Base-by-base conservation (phyloP, 805 yeast genomes). In the Candida oleophila region DNA sequence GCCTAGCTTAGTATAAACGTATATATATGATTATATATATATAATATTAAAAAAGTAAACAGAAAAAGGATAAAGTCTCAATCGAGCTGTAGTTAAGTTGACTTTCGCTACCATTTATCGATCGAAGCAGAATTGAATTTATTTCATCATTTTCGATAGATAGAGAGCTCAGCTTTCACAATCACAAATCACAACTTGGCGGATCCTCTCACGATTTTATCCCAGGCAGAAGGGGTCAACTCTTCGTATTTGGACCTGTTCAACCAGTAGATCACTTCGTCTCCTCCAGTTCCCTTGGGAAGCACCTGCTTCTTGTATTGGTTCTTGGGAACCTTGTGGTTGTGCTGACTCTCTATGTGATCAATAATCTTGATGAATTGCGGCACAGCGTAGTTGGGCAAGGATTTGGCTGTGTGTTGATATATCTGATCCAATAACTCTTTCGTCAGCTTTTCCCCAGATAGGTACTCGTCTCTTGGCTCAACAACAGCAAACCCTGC, bases 381-480 rank as follows among this genome's bases (percentile, higher is more conserved):
- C 0, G 98, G 98, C 32, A 89, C 73, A 0, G 97, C 96, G 67
- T 87, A 91, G 55, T 78, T 82, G 20, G 97, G 97, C 49, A 91
- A 73, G 30, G 78, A 71, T 22, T 62, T 52, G 8, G 46, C 46
- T 8, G 62, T 61, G 54, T 67, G 69, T 3, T 45, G 43, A 46
- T 59, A 60, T 21, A 73, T 56, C 47, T 57, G 61, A 22, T 46
- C 51, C 46, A 69, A 61, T 7, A 65, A 53, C 37, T 63, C 63
- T 4, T 66, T 55, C 42, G 82, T 63, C 2, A 81, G 59, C 12
- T 58, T 52, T 9, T 50, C 48, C 1, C 22, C 42, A 7, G 50
- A 45, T 19, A 60, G 54, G 19, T 34, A 42, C 9, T 64, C 70
- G 14, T 74, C 75, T 9, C 61, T 58, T 3, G 83, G 76, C 57